phyloP scores from a whole-genome alignment of 2,329 filamentous ascomycete species.

The Zymoseptoria brevis region DNA sequence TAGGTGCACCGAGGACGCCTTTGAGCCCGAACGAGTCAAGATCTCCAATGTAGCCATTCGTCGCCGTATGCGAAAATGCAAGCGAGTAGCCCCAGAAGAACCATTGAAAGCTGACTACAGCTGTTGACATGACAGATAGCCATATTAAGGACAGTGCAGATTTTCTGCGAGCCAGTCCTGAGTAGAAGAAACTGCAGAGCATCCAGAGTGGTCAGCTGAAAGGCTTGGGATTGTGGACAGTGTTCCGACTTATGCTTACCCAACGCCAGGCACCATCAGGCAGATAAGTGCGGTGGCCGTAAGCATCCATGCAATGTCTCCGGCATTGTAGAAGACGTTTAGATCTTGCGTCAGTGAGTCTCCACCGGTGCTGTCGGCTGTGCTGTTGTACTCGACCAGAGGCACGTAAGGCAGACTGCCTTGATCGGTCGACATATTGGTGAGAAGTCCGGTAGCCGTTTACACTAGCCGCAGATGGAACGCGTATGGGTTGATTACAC shows the following conservation, averaged over 20 bases:
- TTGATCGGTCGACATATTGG: not conserved
- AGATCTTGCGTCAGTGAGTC: constrained; percentile 60
- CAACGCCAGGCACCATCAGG: constrained; percentile 88
- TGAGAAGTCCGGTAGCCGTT: too few relatives aligned
- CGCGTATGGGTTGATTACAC: not conserved
- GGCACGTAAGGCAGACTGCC: constrained; percentile 18
- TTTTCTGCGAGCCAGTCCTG: constrained; percentile 79
- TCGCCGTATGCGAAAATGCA: constrained; percentile 67
- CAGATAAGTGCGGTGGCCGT: constrained; percentile 70
- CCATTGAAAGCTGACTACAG: constrained; percentile 81
- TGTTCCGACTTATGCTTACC: constrained; percentile 34
- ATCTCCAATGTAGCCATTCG: constrained; percentile 65
- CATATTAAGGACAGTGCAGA: constrained; percentile 81
- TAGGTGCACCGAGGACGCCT: constrained; percentile 66
- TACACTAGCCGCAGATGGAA: too few relatives aligned
- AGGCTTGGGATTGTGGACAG: not conserved
- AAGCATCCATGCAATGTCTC: constrained; percentile 76
- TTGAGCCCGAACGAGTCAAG: constrained; percentile 72
- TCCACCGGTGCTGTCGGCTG: constrained; percentile 53
- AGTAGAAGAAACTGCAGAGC: constrained; percentile 72
- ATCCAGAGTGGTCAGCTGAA: not conserved
- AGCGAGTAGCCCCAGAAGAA: constrained; percentile 92
- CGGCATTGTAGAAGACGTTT: constrained; percentile 80
- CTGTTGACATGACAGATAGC: constrained; percentile 73
- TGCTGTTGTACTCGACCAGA: constrained; percentile 52